Conservation (phyloP, 169 alveolate species). For the Cystoisospora suis region DNA sequence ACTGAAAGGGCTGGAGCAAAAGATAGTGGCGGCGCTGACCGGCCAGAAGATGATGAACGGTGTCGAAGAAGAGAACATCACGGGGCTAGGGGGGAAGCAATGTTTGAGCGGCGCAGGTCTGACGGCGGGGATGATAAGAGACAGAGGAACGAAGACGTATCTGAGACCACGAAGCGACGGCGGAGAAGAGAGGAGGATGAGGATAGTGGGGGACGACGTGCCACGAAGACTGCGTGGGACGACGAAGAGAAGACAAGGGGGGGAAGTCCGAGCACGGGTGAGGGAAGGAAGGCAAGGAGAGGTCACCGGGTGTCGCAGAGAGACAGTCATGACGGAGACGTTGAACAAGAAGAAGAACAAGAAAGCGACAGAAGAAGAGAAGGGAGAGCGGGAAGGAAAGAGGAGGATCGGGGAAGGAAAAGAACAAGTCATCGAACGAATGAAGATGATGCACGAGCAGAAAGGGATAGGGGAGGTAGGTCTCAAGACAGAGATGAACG, state of each 20-base stretch:
- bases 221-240: not conserved
- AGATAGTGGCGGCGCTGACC: too few species aligned
- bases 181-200: too few species aligned
- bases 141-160: too few species aligned
- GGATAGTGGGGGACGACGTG: not conserved
- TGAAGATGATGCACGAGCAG: not conserved
- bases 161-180: too few species aligned
- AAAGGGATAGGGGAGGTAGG: too few species aligned
- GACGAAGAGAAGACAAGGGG: not conserved
- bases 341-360: not conserved
- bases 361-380: not conserved
- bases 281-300: not conserved
- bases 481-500: not conserved
- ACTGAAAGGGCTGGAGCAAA: too few species aligned
- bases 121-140: too few species aligned
- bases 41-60: too few species aligned
- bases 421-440: not conserved
- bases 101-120: too few species aligned
- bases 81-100: too few species aligned
- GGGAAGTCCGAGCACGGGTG: not conserved
- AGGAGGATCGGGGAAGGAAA: not conserved
- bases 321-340: not conserved
- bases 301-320: too few species aligned
- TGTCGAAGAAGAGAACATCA: too few species aligned
- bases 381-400: not conserved